These are phyloP conservation scores for Arabidopsis lyrata DNA, from an alignment of 441 rosid genomes.

Conservation along the genomic window DNA sequence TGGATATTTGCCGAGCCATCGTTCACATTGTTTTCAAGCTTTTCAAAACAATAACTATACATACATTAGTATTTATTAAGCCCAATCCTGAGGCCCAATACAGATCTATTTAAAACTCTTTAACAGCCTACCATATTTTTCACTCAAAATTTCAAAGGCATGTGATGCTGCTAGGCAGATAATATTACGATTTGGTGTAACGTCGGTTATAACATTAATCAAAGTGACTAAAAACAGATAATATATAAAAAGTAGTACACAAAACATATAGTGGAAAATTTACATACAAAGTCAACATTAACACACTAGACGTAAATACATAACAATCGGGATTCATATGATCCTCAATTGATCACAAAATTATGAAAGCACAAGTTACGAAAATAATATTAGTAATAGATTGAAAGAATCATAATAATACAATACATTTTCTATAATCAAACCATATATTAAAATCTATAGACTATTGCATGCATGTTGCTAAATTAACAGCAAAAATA, in stretches of 20 bases:
- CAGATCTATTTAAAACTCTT: background rate
- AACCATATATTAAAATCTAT: background rate
- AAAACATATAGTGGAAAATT: background rate
- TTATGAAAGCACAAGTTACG: conserved; percentile 7
- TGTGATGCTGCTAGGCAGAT: no score
- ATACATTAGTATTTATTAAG: background rate
- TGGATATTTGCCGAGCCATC: background rate
- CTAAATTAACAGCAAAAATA: no score
- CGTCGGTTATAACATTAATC: no score
- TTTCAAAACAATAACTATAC: background rate
- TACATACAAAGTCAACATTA: background rate
- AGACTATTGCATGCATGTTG: no score
- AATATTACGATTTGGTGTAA: no score
- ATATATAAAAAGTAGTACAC: no score
- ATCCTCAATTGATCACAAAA: background rate
- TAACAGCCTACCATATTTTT: background rate
- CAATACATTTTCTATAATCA: background rate
- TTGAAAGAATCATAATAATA: background rate
- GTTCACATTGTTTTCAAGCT: background rate
- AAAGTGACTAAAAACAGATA: no score
- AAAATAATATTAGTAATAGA: background rate
- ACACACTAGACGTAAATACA: background rate
- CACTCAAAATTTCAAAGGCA: no score
- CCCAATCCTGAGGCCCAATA: conserved; percentile 12
- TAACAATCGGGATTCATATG: background rate